Percentiles rank a stretch among this genome's conserved stretches.
Evolutionary conservation across 1,284 basidiomycete species (phyloP).

Genomic region (Rhodotorula mucilaginosa): DNA sequence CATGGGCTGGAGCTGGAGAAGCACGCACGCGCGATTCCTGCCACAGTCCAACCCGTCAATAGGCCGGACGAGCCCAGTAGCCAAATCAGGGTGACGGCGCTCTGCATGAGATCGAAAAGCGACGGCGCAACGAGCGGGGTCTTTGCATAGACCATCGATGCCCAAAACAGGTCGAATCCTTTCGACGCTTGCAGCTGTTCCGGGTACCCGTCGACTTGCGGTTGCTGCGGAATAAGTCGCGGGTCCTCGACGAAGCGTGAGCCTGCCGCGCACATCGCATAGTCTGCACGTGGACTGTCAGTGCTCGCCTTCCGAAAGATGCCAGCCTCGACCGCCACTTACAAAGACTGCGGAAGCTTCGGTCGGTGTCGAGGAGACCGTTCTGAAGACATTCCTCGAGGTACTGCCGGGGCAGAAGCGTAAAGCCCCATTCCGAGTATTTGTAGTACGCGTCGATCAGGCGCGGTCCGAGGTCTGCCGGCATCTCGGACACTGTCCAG

Average conservation of each 20-base stretch:
- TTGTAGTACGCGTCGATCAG: slow-evolving; percentile 71
- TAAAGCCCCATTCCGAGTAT: slow-evolving; percentile 61
- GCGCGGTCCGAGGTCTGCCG: slow-evolving; percentile 57
- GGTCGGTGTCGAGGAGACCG: slow-evolving; percentile 60
- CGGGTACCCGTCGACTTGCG: neutral
- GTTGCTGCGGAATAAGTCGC: slow-evolving; percentile 52
- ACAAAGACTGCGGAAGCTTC: slow-evolving; percentile 54
- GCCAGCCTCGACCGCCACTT: neutral
- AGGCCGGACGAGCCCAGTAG: slow-evolving; percentile 14
- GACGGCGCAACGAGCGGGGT: neutral
- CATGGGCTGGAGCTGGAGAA: neutral
- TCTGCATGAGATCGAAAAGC: slow-evolving; percentile 71
- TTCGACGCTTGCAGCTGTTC: neutral
- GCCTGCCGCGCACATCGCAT: slow-evolving; percentile 73
- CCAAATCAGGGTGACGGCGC: slow-evolving; percentile 44
- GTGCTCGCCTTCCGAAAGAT: rapidly evolving
- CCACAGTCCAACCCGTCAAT: slow-evolving; percentile 22
- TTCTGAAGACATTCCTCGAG: slow-evolving; percentile 65
- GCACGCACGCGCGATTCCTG: slow-evolving; percentile 30
- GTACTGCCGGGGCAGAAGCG: slow-evolving; percentile 72
- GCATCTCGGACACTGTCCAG: neutral
- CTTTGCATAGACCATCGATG: neutral
- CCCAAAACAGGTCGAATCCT: slow-evolving; percentile 2
- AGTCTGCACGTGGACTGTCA: slow-evolving; percentile 3
- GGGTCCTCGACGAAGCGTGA: slow-evolving; percentile 65